Evolutionary conservation across 2,329 filamentous ascomycete genomes (phyloP), one percentile per base, ranked within the genome.

Genomic region (Sclerotinia minor): DNA sequence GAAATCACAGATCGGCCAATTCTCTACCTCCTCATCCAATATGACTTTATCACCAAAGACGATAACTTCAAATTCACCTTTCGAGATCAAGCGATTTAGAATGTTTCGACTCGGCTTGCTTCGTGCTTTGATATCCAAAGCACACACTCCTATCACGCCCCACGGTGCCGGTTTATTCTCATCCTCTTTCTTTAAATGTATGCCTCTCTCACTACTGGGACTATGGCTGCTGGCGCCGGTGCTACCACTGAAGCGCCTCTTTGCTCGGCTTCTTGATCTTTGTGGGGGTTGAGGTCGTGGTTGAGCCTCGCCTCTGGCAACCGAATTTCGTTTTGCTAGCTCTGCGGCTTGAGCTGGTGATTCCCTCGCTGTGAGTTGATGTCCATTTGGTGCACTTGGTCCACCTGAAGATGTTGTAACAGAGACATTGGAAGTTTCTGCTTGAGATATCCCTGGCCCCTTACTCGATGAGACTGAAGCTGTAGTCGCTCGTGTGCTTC

Each of bases 11-110:
- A 96, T 88, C 24, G 94, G 94, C 94, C 94, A 97, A 77, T 97
- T 96, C 79, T 96, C 93, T 67, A 97, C 90, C 71, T 91, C 92
- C 85, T 99, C 95, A 76, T 99, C 95, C 47, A 99, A 83, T 73
- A 99, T 99, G 54, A 97, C 94, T 80, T 99, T 99, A 81, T 99
- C 95, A 59, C 95, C 96, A 81, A 99, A 99, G 17, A 99, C 94
- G 70, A 96, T 90, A 32, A 98, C 94, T 75, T 99, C 94, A 76
- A 99, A 98, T 74, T 98, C 94, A 61, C 89, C 87, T 72, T 96
- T 94, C 45, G 91, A 88, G 72, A 97, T 94, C 26, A 99, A 84
- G 63, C 94, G 88, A 76, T 96, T 98, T 69, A 99, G 81, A 73
- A 99, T 99, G 76, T 97, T 98, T 72, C 96, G 87, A 77, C 94